Base-by-base conservation (phyloP, 179 eudicot genomes). In the Amaranthus tricolor region DNA sequence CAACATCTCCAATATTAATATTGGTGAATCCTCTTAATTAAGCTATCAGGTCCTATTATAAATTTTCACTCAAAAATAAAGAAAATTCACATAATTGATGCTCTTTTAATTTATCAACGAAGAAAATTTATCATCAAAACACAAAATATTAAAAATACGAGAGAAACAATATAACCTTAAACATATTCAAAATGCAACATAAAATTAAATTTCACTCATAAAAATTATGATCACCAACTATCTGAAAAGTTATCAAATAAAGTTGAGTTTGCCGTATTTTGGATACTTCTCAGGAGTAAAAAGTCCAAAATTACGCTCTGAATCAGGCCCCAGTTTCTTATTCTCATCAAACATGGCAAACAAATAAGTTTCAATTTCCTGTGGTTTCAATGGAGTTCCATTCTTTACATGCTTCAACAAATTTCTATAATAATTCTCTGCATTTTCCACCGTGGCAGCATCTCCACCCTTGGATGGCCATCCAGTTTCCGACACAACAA, bases 301-400 rank as follows among this genome's bases (percentile, higher is more conserved):
- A 6, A 88, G 67, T 19, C 91, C 89, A 68, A 78, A 88, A 83
- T 81, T 71, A 60, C 43, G 64, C 84, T 88, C 86, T 19, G 70
- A 61, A 6, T 64, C 79, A 0, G 16, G 68, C 0, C 77, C 87
- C 2, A 8, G 21, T 77, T 86, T 82, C 3, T n/a, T 19, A 61
- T 88, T 48, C 81, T 80, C 83, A 66, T 80, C 83, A 54, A 80
- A 80, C 83, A 80, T 80, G 16, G 72, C 81, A 74, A 78, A 82
- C 76, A 82, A 65, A 68, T 66, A 80, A 5, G 74, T 73, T 53
- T 81, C 81, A 6, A 77, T 63, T 3, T 11, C 63, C 9, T 49
- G 40, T 6, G 70, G 56, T 55, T 45, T 81, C 66, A 74, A 21
- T 0, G 81, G 84, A 5, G 84, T 82, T n/a, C 84, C 84, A 13